A percentile compares a stretch with the other conserved stretches of the same genome.
phyloP scores from a whole-genome alignment of 2,329 filamentous ascomycete species.

The Chaetomium olivaceum region DNA sequence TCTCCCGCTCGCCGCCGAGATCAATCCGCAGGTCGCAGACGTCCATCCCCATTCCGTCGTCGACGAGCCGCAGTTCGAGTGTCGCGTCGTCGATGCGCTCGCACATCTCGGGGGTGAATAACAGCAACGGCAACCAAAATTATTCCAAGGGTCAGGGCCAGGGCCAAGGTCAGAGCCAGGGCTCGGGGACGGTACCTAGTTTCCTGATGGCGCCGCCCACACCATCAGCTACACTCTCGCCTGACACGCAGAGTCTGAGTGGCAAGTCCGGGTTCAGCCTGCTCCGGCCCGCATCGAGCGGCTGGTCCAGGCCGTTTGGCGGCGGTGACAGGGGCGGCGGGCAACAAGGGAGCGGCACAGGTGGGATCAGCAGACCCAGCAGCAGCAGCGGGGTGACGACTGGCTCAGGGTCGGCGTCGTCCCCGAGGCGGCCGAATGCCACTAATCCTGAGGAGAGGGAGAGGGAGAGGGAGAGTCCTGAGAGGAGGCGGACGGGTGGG shows the following conservation, averaged over 20 bases:
- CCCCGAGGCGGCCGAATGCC: background rate
- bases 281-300: conserved; percentile 31
- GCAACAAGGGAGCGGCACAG: background rate
- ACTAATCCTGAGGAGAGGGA: conserved; percentile 5
- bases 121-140: background rate
- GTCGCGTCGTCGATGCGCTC: conserved; percentile 49
- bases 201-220: conserved; percentile 40
- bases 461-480: conserved; percentile 21
- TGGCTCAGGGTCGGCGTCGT: background rate
- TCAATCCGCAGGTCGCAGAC: conserved; percentile 54
- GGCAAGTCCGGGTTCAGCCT: conserved; percentile 5
- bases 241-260: conserved; percentile 29
- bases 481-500: conserved; percentile 34
- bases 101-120: conserved; percentile 33
- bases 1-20: conserved; percentile 58
- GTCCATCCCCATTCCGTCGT: conserved; percentile 48
- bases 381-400: conserved; percentile 24
- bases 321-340: conserved; percentile 1
- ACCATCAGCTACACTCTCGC: conserved; percentile 24
- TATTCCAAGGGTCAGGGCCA: background rate
- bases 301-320: conserved; percentile 31
- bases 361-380: conserved; percentile 20
- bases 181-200: conserved; percentile 33
- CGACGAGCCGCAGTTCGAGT: conserved; percentile 56
- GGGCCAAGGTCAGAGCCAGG: conserved; percentile 24